Evolutionary conservation across 108 stramenopile species (phyloP).

Genomic region (Discostella stelligeroides): DNA sequence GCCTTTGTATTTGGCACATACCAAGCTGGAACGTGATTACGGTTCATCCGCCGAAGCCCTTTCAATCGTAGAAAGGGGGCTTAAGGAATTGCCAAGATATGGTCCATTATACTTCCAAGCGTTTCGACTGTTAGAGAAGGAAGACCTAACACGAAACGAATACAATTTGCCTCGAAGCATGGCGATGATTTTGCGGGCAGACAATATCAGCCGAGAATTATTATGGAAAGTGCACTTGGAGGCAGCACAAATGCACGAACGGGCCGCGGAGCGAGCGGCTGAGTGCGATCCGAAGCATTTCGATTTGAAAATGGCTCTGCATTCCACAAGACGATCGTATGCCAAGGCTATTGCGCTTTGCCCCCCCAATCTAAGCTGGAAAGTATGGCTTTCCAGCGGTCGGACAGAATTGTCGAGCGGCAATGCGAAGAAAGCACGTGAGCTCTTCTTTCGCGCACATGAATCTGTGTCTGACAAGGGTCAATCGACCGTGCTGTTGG

Average conservation of each 20-base stretch:
- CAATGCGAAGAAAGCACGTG: slow-evolving; percentile 68
- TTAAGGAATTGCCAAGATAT: slow-evolving; percentile 92
- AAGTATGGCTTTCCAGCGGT: slow-evolving; percentile 95
- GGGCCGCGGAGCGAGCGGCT: slow-evolving; percentile 63
- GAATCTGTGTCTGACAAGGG: slow-evolving; percentile 91
- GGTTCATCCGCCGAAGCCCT: slow-evolving; percentile 80
- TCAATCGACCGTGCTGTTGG: slow-evolving; percentile 83
- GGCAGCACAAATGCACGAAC: slow-evolving; percentile 92
- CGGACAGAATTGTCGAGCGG: slow-evolving; percentile 93
- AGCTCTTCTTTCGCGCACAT: slow-evolving; percentile 88
- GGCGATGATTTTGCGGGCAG: slow-evolving; percentile 82
- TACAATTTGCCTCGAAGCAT: slow-evolving; percentile 72
- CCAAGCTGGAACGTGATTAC: slow-evolving; percentile 87
- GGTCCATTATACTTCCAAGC: slow-evolving; percentile 98
- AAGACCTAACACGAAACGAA: slow-evolving; percentile 56
- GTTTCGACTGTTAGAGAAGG: slow-evolving; percentile 86
- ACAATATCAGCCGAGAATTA: slow-evolving; percentile 91
- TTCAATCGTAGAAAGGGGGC: slow-evolving; percentile 89
- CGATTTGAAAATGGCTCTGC: slow-evolving; percentile 33
- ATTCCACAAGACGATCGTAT: slow-evolving; percentile 61
- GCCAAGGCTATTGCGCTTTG: slow-evolving; percentile 86
- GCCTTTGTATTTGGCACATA: slow-evolving; percentile 95
- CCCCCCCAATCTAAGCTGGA: slow-evolving; percentile 93
- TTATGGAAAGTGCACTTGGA: slow-evolving; percentile 97
- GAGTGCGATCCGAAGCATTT: slow-evolving; percentile 39